Base-by-base conservation (phyloP, 257 asterid genomes). In the Solanum arcanum region DNA sequence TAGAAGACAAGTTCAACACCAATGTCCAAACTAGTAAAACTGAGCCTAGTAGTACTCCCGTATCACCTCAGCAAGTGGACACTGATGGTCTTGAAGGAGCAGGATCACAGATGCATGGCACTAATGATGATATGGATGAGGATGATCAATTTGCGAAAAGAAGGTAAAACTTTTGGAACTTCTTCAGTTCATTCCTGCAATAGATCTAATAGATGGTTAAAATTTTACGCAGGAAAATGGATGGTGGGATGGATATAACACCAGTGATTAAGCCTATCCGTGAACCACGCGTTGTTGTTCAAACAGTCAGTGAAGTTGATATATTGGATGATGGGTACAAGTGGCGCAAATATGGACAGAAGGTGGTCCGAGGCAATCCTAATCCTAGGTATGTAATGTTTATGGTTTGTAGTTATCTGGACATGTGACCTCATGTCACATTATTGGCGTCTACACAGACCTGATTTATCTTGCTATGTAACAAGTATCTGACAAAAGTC, bases 341-440 rank as follows among this genome's bases (percentile, higher is more conserved):
- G 78, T 97, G 99, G 99, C 98, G 99, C 82, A 97, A 97, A 90
- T 97, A 97, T 89, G 99, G 99, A 83, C 99, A 97, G 91, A 97
- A 97, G 90, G 98, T 97, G 44, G 99, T 97, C 90, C 93, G 98
- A 74, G 98, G 98, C 88, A 97, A 97, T 91, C 99, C 98, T 66
- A 97, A 97, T 92, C 99, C 99, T 64, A 95, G 98, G 99, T 95
- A 87, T 86, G 89, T 33, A 47, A 27, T 21, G 82, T 9, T 3
- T 47, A 78, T 78, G 84, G 84, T 46, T 78, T 78, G 39, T 44
- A 80, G 84, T 80, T 18, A 47, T 18, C 3, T 80, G 42, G 27
- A 80, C 27, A 46, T 16, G 23, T 25, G 41, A 44, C 84, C 84
- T 27, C 60, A 49, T 44, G 68, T 80, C 47, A 80, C 68, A 27